phyloP scores from a whole-genome alignment of 306 rosid genomes.

The Medicago ruthenica region DNA sequence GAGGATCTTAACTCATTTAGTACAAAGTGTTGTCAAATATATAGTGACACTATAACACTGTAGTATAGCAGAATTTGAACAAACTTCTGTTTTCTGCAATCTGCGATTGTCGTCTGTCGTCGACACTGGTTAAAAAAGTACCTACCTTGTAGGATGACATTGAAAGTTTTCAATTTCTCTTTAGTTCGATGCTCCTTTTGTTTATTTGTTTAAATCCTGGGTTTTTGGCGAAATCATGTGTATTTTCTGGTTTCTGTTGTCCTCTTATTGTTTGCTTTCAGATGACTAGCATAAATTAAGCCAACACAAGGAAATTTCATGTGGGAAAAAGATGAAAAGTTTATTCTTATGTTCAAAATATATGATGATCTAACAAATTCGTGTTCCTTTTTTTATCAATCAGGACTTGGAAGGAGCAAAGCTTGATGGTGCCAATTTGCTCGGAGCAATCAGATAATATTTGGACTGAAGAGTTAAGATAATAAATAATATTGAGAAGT shows the following conservation, averaged over 20 bases:
- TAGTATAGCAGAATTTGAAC: neutral
- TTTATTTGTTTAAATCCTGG: neutral
- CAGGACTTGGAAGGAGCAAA: slow-evolving; percentile 91
- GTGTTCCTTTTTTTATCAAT: slow-evolving; percentile 15
- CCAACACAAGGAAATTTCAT: neutral
- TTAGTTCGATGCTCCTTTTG: neutral
- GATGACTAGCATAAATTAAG: neutral
- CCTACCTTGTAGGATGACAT: neutral
- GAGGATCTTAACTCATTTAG: too few relatives aligned
- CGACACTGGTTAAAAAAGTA: neutral
- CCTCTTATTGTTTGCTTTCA: neutral
- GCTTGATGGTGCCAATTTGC: slow-evolving; percentile 93
- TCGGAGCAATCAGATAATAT: slow-evolving; percentile 74
- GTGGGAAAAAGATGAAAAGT: neutral
- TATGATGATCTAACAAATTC: slow-evolving; percentile 11
- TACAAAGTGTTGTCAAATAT: neutral
- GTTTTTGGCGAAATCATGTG: neutral
- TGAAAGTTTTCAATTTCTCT: neutral
- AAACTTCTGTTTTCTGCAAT: neutral
- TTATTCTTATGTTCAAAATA: slow-evolving; percentile 18
- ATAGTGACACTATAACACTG: neutral
- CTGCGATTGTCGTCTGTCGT: too few relatives aligned
- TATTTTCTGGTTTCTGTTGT: neutral
- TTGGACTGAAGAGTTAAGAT: neutral
- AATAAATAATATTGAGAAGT: neutral